These are phyloP conservation scores for Alnus glutinosa DNA, from an alignment of 306 rosid genomes.

Conservation along the genomic window DNA sequence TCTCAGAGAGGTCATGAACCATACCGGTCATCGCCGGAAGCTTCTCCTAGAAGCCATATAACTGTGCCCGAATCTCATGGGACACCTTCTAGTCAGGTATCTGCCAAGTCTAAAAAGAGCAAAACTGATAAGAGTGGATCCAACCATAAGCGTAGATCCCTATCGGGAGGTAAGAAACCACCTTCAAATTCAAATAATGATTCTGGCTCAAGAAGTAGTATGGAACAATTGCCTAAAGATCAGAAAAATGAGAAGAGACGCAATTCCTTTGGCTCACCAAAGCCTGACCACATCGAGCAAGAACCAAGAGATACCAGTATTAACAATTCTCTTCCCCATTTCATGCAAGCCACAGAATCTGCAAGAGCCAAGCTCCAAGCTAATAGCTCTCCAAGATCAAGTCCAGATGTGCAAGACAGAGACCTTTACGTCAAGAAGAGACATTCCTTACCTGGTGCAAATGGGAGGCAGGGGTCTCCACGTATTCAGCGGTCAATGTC, in stretches of 20 bases:
- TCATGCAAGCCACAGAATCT: conserved; percentile 97
- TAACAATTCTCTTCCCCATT: conserved; percentile 73
- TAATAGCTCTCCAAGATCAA: conserved; percentile 78
- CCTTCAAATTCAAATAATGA: conserved; percentile 58
- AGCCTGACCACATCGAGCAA: conserved; percentile 59
- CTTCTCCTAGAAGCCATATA: conserved; percentile 76
- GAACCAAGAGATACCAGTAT: conserved; percentile 63
- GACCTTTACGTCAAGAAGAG: conserved; percentile 72
- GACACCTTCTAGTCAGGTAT: conserved; percentile 90
- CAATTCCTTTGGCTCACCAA: conserved; percentile 69
- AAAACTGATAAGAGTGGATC: conserved; percentile 58
- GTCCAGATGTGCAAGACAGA: conserved; percentile 86
- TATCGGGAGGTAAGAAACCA: conserved; percentile 53
- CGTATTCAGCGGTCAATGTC: conserved; percentile 64
- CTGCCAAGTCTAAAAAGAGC: conserved; percentile 47
- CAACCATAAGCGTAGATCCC: conserved; percentile 41
- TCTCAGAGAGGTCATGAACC: conserved; percentile 39
- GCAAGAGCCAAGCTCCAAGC: conserved; percentile 87
- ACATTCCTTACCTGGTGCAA: conserved; percentile 82
- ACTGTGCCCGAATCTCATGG: conserved; percentile 82
- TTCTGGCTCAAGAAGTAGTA: conserved; percentile 58
- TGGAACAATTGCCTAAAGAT: conserved; percentile 64
- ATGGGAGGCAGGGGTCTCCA: conserved; percentile 86
- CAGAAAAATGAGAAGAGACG: conserved; percentile 65
- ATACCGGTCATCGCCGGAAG: conserved; percentile 56